Percentiles rank a stretch among this genome's conserved stretches.
Conservation (phyloP, 106 monocot species). For the Vanilla planifolia region DNA sequence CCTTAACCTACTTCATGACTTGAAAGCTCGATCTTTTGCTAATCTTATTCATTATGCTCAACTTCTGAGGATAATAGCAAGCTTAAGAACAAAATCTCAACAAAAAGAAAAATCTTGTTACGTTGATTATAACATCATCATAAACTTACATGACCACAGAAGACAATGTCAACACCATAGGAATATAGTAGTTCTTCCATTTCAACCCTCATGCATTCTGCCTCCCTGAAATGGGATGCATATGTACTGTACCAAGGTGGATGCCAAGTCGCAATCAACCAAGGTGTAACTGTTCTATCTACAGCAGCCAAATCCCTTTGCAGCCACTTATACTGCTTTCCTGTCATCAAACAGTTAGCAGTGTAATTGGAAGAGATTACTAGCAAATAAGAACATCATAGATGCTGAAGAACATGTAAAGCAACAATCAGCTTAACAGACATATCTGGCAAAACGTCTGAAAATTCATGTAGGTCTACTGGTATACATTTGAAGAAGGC, state of each 20-base stretch:
- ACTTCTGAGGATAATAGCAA: no score
- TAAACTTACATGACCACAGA: conserved; percentile 83
- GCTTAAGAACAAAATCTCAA: not conserved
- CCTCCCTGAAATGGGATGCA: conserved; percentile 80
- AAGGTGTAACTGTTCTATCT: conserved; percentile 71
- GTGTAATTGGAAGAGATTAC: not conserved
- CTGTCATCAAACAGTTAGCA: conserved; percentile 17
- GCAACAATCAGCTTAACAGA: no score
- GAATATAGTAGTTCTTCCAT: conserved; percentile 86
- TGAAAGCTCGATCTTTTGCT: no score
- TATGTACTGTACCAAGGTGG: conserved; percentile 91
- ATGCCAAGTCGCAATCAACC: conserved; percentile 89
- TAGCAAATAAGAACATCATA: no score
- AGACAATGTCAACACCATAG: conserved; percentile 67
- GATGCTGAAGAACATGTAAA: no score
- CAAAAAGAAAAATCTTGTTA: no score
- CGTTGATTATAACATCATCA: no score
- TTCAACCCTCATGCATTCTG: conserved; percentile 84
- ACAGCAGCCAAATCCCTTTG: conserved; percentile 59
- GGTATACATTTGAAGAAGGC: no score
- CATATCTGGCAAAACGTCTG: no score
- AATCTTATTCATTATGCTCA: no score
- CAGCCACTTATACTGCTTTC: conserved; percentile 80
- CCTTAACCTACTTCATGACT: no score
- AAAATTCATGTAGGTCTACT: no score